These are phyloP conservation scores for Phialophora expanda DNA, from an alignment of 2,329 filamentous ascomycete genomes.

Conservation along the genomic window DNA sequence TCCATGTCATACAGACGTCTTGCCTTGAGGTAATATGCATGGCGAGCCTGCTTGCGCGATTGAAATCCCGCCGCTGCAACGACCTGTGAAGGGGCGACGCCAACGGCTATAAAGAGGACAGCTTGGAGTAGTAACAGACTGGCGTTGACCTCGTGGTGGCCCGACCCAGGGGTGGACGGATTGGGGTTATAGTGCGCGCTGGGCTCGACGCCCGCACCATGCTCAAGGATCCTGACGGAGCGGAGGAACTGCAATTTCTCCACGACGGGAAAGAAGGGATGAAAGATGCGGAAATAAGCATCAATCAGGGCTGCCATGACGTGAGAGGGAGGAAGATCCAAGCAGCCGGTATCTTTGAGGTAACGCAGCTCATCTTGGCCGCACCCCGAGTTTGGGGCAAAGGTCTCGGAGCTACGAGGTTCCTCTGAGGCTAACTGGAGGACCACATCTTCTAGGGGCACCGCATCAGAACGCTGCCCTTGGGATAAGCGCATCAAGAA, in stretches of 20 bases:
- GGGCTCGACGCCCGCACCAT: not conserved
- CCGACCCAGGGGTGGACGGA: not conserved
- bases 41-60: constrained; percentile 73
- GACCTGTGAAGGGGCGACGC: constrained; percentile 63
- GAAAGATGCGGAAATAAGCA: constrained; percentile 15
- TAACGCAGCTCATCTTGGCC: constrained; percentile 8
- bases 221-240: constrained; percentile 1
- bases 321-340: constrained; percentile 8
- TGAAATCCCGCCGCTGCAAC: constrained; percentile 10
- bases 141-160: constrained; percentile 45
- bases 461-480: constrained; percentile 9
- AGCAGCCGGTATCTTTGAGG: constrained; percentile 9
- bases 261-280: constrained; percentile 18
- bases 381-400: constrained; percentile 3
- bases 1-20: constrained; percentile 86
- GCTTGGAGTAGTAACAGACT: constrained; percentile 90
- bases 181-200: not conserved
- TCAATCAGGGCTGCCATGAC: constrained; percentile 11
- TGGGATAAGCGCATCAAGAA: constrained; percentile 17
- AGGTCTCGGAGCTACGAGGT: not conserved
- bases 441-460: constrained; percentile 10
- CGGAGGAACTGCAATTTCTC: constrained; percentile 7
- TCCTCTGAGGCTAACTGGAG: constrained; percentile 15
- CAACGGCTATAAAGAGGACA: constrained; percentile 88
- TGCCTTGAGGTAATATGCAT: constrained; percentile 81